Conservation (phyloP, 805 yeast species). For the Metschnikowia lochheadii region DNA sequence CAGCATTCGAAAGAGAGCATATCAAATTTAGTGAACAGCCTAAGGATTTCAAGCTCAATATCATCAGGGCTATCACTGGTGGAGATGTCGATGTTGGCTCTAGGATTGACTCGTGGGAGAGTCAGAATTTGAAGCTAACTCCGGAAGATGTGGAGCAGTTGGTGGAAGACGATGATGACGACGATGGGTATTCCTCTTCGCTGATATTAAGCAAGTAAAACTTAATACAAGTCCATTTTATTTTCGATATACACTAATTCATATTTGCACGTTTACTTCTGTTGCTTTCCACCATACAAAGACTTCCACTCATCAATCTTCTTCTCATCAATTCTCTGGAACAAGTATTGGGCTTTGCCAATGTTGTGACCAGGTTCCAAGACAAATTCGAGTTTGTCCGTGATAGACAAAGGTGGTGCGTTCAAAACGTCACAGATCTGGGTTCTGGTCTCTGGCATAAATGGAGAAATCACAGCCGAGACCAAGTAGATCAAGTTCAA, state of each 20-base stretch:
- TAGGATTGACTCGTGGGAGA: slow-evolving; percentile 38
- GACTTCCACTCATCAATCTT: slow-evolving; percentile 83
- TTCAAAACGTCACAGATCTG: slow-evolving; percentile 76
- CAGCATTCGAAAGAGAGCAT: slow-evolving; percentile 48
- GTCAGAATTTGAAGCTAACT: slow-evolving; percentile 24
- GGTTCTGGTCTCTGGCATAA: slow-evolving; percentile 78
- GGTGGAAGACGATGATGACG: slow-evolving; percentile 13
- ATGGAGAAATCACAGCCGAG: slow-evolving; percentile 80
- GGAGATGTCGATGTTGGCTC: slow-evolving; percentile 37
- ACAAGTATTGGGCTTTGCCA: slow-evolving; percentile 86
- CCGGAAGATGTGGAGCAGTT: slow-evolving; percentile 22
- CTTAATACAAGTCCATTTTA: neutral
- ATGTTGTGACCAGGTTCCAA: slow-evolving; percentile 80
- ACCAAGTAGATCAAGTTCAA: slow-evolving; percentile 82
- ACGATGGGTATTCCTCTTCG: slow-evolving; percentile 5
- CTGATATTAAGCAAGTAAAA: neutral
- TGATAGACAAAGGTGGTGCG: slow-evolving; percentile 74
- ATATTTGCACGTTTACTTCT: slow-evolving; percentile 8
- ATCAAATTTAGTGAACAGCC: slow-evolving; percentile 44
- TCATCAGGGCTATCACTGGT: slow-evolving; percentile 58
- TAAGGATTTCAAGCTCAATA: slow-evolving; percentile 43
- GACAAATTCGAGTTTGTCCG: slow-evolving; percentile 66
- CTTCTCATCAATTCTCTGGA: slow-evolving; percentile 86
- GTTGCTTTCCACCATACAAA: slow-evolving; percentile 78
- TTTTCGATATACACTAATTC: neutral